Evolutionary conservation across 176 grass and related monocot species (phyloP), one percentile per base, ranked within the genome.

Genomic region (Oryza brachyantha): DNA sequence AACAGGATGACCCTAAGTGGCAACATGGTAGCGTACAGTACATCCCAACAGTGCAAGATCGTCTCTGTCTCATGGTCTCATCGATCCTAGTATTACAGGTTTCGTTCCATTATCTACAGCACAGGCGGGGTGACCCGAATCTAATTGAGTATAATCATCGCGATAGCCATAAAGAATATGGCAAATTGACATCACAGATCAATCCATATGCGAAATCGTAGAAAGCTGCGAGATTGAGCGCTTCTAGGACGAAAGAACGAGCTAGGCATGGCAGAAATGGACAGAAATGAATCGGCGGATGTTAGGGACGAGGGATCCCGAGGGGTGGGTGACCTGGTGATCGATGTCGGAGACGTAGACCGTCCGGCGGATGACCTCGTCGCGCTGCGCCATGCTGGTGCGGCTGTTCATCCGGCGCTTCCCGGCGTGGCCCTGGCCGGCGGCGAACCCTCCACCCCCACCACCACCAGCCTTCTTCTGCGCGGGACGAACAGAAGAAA

Each of bases 321-420:
- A n/a, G n/a, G n/a, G 21, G 13, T 36, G 14, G 48, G 29, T 61
- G 64, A 97, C 95, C 92, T 95, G 96, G 45, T 99, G 96, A 87
- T 99, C 96, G 70, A 99, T 91, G 76, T 99, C 92, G 42, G 96
- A 93, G 25, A 99, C 96, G 68, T 99, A 99, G 66, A 99, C 90
- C 12, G 96, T 99, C 25, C 96, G 85, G 43, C 90, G 84, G 34
- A 99, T 99, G 59, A 96, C 86, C 65, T 96, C 96, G 28, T 99
- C 96, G 68, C 90, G 86, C 79, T 99, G 92, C 29, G 96, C 96
- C 88, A 89, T 79, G 86, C 35, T 91, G 19, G 96, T 99, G 79
- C 96, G 84, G 85, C 86, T 90, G 74, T 99, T 99, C 75, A 55
- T 77, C 70, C 96, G 87, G 38, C 92, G 80, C 80, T 86, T 93